Percentiles rank a stretch among this genome's conserved stretches.
These are phyloP conservation scores for Peniophora sp. DNA, from an alignment of 1,284 basidiomycete species.

Conservation along the genomic window DNA sequence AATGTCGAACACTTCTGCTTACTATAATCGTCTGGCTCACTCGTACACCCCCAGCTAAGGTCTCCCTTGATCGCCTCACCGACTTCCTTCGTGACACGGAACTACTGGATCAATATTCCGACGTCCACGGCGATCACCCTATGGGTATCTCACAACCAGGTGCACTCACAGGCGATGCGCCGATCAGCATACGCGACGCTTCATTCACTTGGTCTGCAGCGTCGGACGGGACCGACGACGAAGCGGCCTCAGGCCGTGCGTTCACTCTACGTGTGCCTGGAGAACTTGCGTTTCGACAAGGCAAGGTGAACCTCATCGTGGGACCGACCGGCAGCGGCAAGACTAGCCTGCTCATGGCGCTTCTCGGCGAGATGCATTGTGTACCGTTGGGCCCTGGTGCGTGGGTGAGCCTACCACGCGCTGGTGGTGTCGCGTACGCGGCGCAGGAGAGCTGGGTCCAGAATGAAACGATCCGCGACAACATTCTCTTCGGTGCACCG, in stretches of 20 bases:
- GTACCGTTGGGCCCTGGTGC: constrained; percentile 31
- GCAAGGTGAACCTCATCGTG: constrained; percentile 54
- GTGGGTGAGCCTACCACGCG: constrained; percentile 61
- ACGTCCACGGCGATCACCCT: constrained; percentile 16
- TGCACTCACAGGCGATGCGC: constrained; percentile 6
- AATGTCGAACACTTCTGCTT: constrained; percentile 33
- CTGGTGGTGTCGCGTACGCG: constrained; percentile 62
- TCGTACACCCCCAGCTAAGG: constrained; percentile 33
- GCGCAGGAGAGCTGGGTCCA: constrained; percentile 74
- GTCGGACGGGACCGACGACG: constrained; percentile 16
- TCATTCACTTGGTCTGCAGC: constrained; percentile 32
- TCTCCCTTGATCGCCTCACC: constrained; percentile 38
- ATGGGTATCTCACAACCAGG: constrained; percentile 2
- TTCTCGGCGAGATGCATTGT: constrained; percentile 30
- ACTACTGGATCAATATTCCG: constrained; percentile 33
- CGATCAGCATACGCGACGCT: constrained; percentile 24
- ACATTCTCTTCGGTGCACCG: constrained; percentile 35
- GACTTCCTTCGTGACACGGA: constrained; percentile 43
- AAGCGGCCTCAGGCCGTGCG: constrained; percentile 23
- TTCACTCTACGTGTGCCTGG: constrained; percentile 43
- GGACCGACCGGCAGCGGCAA: constrained; percentile 54
- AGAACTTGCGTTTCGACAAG: constrained; percentile 50
- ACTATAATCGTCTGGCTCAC: constrained; percentile 36
- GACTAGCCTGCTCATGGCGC: constrained; percentile 44
- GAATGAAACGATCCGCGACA: constrained; percentile 42